Evolutionary conservation across 306 rosid genomes (phyloP).

Genomic region (Begonia peltatifolia): DNA sequence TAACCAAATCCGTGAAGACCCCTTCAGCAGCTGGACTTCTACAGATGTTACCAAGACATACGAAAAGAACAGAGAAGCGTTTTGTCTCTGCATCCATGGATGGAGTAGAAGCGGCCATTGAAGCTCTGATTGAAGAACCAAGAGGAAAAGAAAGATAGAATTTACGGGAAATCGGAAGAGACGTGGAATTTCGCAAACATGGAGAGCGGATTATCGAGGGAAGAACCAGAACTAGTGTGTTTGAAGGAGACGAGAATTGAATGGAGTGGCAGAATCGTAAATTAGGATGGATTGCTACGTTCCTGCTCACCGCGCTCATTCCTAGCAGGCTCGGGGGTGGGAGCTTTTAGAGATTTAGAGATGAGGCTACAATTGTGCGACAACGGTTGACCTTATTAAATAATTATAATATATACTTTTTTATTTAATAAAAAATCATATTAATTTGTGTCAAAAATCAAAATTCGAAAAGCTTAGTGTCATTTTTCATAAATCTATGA

Average conservation of each 20-base stretch:
- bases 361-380: too few species aligned
- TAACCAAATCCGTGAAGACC: slow-evolving; percentile 65
- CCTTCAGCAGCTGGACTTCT: slow-evolving; percentile 97
- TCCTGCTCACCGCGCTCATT: neutral
- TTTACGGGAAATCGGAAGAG: slow-evolving; percentile 12
- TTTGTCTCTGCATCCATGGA: slow-evolving; percentile 22
- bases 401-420: too few species aligned
- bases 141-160: slow-evolving; percentile 13
- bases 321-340: neutral
- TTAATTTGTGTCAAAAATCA: too few species aligned
- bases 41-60: slow-evolving; percentile 82
- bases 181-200: slow-evolving; percentile 5
- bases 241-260: neutral
- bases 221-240: neutral
- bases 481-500: too few species aligned
- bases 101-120: slow-evolving; percentile 44
- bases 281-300: neutral
- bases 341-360: neutral
- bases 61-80: slow-evolving; percentile 65
- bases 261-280: neutral
- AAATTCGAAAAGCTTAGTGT: too few species aligned
- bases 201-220: neutral
- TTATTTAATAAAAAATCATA: too few species aligned
- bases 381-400: too few species aligned
- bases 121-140: slow-evolving; percentile 23